Base-by-base conservation (phyloP, 345 rosid genomes). In the Lepidium didymum region DNA sequence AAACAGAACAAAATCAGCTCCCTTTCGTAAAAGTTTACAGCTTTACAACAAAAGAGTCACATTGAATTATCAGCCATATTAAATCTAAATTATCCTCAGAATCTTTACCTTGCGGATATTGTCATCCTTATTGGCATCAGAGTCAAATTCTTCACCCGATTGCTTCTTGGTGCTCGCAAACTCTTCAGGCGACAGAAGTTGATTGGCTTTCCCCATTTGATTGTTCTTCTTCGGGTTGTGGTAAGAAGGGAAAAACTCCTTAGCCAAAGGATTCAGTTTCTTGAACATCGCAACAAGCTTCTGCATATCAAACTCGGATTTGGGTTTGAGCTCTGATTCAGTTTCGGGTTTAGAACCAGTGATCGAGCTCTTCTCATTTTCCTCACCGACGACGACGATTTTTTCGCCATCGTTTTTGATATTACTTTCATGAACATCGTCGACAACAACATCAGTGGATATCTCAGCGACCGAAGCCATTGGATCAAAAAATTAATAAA, bases 231-330 rank as follows among this genome's bases (percentile, higher is more conserved):
- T 72, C 0, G 77, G 58, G 11, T 69, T 72, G 64, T 73, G 74
- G 58, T 81, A 78, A 31, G 93, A 87, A 62, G 96, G 96, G 60
- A 90, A 62, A 69, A 90, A 90, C 70, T 90, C 96, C 68, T 90
- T 86, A 1, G 96, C 96, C 75, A 68, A 70, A 77, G 96, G 96
- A 76, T 90, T 90, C 82, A 90, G 76, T 78, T 86, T 90, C 65
- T 91, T 87, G 81, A 90, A 83, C 78, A 87, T 86, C 3, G 86
- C 92, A 64, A 90, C 94, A 68, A 90, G 86, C 56, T 83, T 84
- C 63, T 86, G 74, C 70, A 90, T 82, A 56, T 61, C 85, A 79
- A 86, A 76, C 80, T 87, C 84, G 3, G 88, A 78, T 71, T 83
- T 78, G 34, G 87, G 68, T 77, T 82, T 81, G 54, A 75, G 59